Base-by-base conservation (phyloP, 768 basidiomycete species). In the Psilocybe tampanensis region DNA sequence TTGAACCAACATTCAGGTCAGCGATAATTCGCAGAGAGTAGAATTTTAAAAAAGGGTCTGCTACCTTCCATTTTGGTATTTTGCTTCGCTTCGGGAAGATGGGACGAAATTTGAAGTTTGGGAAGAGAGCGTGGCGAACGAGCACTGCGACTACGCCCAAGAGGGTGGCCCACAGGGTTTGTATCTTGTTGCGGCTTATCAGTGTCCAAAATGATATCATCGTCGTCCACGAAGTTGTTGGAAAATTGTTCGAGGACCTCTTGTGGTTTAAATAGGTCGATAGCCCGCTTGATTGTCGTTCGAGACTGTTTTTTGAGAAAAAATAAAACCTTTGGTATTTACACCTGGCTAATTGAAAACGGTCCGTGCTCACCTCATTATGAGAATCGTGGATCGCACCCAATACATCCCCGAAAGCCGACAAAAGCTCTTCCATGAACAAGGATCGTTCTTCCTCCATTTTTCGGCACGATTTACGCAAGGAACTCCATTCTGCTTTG, bases 191-290 rank as follows among this genome's bases (percentile, higher is more conserved):
- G 3, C 17, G 15, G 24, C 8, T 8, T n/a, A 22, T 47, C 15
- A 24, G n/a, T 8, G 17, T 47, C 22, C 24, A 9, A 15, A 26
- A 24, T 24, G n/a, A 9, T 33, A n/a, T 48, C 34, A 3, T 8
- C n/a, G 8, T 44, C 36, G 7, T 12, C 29, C 11, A 15, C 15
- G 32, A 59, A 59, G 23, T 43, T 33, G 7, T 59, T 41, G 11
- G n/a, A 33, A 47, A 64, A 64, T 7, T 60, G 57, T 39, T 59
- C 63, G 9, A 64, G 26, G 22, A 64, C 55, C 32, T 64, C 60
- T 49, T 59, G 45, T 15, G 63, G 55, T 41, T 49, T 55, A 53
- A 64, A 61, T 3, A 58, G 24, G 29, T 64, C 63, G 17, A 52
- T 47, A 50, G 59, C 55, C 1, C 53, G 52, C 24, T 44, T 54